A percentile compares a stretch with the other conserved stretches of the same genome.
Conservation (phyloP, 2,329 filamentous ascomycete species). For the Ophiostoma fasciatum region DNA sequence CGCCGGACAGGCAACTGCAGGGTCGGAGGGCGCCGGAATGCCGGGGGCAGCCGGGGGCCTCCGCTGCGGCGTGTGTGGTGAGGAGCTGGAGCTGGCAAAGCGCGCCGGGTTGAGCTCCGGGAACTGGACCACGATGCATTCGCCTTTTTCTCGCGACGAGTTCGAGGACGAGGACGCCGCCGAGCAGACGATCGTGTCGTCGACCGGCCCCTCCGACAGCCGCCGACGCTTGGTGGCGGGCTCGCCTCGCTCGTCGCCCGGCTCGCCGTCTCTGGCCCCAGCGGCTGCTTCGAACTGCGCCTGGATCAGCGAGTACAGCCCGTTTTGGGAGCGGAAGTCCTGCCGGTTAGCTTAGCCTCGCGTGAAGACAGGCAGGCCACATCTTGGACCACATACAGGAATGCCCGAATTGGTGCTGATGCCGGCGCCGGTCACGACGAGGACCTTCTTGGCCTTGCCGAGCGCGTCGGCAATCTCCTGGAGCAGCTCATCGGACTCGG, state of each 20-base stretch:
- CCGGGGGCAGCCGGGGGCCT: no score
- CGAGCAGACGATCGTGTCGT: no score
- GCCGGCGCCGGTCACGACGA: conserved; percentile 57
- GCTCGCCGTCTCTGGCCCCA: conserved; percentile 9
- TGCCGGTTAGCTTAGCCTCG: no score
- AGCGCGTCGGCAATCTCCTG: conserved; percentile 50
- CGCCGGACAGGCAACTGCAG: conserved; percentile 10
- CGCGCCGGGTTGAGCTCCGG: conserved; percentile 1
- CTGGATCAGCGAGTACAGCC: conserved; percentile 58
- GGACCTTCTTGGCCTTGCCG: conserved; percentile 51
- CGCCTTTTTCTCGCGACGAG: no score
- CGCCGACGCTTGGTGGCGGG: conserved; percentile 20
- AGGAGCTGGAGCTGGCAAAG: neutral
- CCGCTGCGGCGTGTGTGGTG: conserved; percentile 13
- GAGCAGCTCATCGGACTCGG: conserved; percentile 36
- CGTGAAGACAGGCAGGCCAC: conserved; percentile 4
- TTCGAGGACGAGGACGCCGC: no score
- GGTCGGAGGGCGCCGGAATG: conserved; percentile 10
- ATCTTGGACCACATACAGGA: conserved; percentile 50
- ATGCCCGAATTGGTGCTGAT: conserved; percentile 67
- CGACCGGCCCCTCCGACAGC: conserved; percentile 11
- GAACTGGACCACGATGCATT: conserved; percentile 7
- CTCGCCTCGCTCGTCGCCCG: neutral
- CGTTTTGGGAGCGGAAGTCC: conserved; percentile 61
- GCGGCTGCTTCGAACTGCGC: conserved; percentile 45